Base-by-base conservation (phyloP, 2,329 filamentous ascomycete species). In the Pseudopyrenochaeta lycopersici region DNA sequence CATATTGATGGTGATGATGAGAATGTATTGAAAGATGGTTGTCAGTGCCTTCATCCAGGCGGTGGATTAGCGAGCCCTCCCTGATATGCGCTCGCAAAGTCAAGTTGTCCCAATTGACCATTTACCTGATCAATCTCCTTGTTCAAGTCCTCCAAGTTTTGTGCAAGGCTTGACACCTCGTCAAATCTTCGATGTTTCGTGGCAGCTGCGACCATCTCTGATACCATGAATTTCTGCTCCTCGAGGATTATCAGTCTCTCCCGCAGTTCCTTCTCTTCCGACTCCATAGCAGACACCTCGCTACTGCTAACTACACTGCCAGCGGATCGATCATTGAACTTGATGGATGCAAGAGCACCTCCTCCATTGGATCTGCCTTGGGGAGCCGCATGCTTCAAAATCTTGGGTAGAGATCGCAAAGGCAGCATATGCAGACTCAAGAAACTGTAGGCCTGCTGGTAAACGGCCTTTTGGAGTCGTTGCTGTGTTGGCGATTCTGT, bases 361-460 rank as follows among this genome's bases (percentile, higher is more conserved):
- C 72, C 72, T 23, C 65, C 68, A 21, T 66, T 71, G 40, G 71
- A 39, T 27, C 68, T 77, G 59, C 81, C 82, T 39, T 84, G 77
- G 0, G 84, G 81, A 0, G 81, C 82, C 11, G 85, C 84, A 63
- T 88, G 85, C 59, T 80, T 78, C 49, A 82, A 71, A 14, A 82
- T 75, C 56, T 78, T 78, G 0, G 79, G 80, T 7, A 81, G 66
- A 12, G 76, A 78, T 60, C 74, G 96, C 12, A 97, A 80, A 0
- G 93, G 92, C 7, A 97, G 83, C 91, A 97, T 96, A 68, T 97
- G 91, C 3, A 92, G 84, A 68, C 96, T 92, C 4, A 97, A 78
- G 66, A 97, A 97, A 43, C 85, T 84, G 46, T 89, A 92, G 1
- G 92, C 91, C 63, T 93, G 89, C 32, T 89, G 85, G 66, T 96